Conservation (phyloP, 2,329 filamentous ascomycete genomes). For the Coniochaeta ligniaria region DNA sequence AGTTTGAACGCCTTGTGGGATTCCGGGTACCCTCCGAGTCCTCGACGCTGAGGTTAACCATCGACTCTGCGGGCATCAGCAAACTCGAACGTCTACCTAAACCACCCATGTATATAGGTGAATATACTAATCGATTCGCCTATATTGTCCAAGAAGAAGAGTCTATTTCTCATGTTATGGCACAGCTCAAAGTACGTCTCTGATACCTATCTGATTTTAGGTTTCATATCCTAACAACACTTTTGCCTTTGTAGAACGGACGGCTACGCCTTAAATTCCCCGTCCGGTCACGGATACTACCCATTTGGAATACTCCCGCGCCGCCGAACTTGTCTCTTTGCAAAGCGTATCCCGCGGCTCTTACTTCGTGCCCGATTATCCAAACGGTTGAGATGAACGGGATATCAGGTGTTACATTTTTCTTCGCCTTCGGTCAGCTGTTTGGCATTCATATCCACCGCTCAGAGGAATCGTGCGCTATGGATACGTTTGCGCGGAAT, state of each 20-base stretch:
- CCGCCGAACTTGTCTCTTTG: constrained; percentile 4
- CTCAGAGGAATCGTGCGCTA: background rate
- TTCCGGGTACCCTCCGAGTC: no score
- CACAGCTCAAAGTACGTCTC: background rate
- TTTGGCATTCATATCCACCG: constrained; percentile 3
- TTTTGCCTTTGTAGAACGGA: background rate
- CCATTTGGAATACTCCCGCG: constrained; percentile 6
- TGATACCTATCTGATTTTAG: background rate
- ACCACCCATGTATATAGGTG: background rate
- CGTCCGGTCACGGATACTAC: background rate
- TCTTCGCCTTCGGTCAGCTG: constrained; percentile 1
- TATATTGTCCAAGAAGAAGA: background rate
- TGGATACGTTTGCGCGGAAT: background rate
- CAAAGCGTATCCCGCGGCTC: background rate
- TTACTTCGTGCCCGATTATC: background rate
- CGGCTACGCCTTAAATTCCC: background rate
- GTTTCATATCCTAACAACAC: background rate
- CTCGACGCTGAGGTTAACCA: background rate
- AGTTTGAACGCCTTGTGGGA: background rate
- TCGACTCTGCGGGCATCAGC: background rate
- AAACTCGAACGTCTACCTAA: background rate
- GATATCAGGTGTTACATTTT: constrained; percentile 6
- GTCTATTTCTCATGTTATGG: background rate
- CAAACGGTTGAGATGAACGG: background rate
- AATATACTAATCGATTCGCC: constrained; percentile 1